Evolutionary conservation across 2,329 filamentous ascomycete species (phyloP), one percentile per base, ranked within the genome.

Genomic region (Diplodia corticola): DNA sequence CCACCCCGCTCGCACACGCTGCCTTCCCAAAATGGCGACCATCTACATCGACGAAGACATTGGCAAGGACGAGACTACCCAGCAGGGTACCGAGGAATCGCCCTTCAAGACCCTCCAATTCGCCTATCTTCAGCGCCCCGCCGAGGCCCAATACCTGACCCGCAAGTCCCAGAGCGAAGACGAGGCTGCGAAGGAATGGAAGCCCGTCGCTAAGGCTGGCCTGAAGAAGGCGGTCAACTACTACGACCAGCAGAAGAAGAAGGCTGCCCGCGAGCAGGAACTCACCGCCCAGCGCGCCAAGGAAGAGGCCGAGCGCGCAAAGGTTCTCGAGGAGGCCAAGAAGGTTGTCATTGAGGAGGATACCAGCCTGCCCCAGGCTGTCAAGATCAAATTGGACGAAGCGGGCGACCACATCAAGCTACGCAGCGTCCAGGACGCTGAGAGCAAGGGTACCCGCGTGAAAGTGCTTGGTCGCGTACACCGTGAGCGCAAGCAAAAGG

Each of bases 401-500:
- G 91, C 87, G 76, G 85, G 89, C 74, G 81, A 75, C 22, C 82
- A 81, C 65, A 79, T 84, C 65, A 85, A 83, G 74, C 78, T 89
- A 69, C 81, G 85, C 68, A 80, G 81, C 17, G 81, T 81, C 67
- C 75, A 80, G 65, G 77, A 81, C 70, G 78, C 83, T 75, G 76
- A 82, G 40, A 81, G 80, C 68, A 86, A 87, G 77, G 92, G 91
- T 69, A 89, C 89, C 50, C 85, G 92, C 64, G 91, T 96, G 67
- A 88, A 89, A 71, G 91, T 97, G 24, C 86, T 89, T 70, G 93
- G 93, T 65, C 87, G 93, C 70, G 91, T 97, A 64, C 92, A 96
- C 80, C 87, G 91, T 67, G 81, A 93, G 77, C 86, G 92, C 68
- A 84, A 86, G 68, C 93, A 97, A 80, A 95, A 94, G 80, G 89